Evolutionary conservation across 2,329 filamentous ascomycete species (phyloP).

Genomic region (Penicillium expansum): DNA sequence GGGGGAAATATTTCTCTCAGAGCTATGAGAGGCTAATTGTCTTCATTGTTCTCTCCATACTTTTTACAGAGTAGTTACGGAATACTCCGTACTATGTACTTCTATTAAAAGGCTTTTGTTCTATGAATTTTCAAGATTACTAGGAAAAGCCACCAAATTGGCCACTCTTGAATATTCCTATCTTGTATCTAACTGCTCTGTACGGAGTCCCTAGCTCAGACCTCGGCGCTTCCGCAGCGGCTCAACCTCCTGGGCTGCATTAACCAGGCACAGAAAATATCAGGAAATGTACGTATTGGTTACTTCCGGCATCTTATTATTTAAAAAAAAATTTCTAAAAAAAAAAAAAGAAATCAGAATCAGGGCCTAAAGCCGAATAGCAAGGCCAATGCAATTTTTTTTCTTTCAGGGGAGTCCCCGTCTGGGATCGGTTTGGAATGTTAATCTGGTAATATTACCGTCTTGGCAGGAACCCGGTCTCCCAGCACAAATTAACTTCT

Average conservation of each 20-base stretch:
- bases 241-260: not conserved
- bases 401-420: conserved; percentile 16
- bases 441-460: conserved; percentile 23
- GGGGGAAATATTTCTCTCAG: conserved; percentile 1
- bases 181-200: not conserved
- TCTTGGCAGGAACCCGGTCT: conserved; percentile 16
- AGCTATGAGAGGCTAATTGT: not conserved
- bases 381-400: not conserved
- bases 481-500: conserved; percentile 1
- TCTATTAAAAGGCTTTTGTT: not conserved
- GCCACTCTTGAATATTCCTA: not conserved
- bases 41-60: not conserved
- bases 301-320: too few species aligned
- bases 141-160: not conserved
- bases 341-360: not conserved
- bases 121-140: not conserved
- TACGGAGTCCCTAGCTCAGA: conserved; percentile 3
- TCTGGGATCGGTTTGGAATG: conserved; percentile 25
- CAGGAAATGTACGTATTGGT: not conserved
- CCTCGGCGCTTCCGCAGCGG: conserved; percentile 3
- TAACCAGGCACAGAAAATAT: not conserved
- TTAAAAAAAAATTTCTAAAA: too few species aligned
- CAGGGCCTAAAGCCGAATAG: not conserved
- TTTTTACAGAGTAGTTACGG: too few species aligned
- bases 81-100: not conserved